A percentile compares a stretch with the other conserved stretches of the same genome.
Evolutionary conservation across 2,329 filamentous ascomycete genomes (phyloP).

Genomic region (Claviceps sp.): DNA sequence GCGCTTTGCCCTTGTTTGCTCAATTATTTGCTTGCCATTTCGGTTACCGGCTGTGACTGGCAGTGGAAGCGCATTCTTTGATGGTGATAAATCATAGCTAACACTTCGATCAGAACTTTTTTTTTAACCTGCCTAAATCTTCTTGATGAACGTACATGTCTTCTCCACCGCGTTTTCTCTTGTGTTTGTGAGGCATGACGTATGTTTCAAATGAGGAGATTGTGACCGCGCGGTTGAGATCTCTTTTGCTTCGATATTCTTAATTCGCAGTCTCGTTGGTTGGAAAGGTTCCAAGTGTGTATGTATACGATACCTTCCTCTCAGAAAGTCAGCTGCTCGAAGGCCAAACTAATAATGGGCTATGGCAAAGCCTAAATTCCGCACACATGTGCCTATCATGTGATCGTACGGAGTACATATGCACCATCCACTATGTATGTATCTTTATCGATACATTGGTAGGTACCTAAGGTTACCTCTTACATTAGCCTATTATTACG

Average conservation of each 20-base stretch:
- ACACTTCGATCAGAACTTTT: slow-evolving; percentile 7
- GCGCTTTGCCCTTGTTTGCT: slow-evolving; percentile 32
- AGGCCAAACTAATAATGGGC: too few relatives aligned
- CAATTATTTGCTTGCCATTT: slow-evolving; percentile 13
- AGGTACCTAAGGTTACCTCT: too few relatives aligned
- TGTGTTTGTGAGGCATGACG: slow-evolving; percentile 79
- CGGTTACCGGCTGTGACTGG: slow-evolving; percentile 25
- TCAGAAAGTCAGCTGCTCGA: too few relatives aligned
- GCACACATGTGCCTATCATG: too few relatives aligned
- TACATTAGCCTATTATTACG: too few relatives aligned
- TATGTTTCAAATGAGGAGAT: slow-evolving; percentile 1
- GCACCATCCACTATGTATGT: too few relatives aligned
- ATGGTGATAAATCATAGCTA: slow-evolving; percentile 38
- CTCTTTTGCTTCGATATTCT: not conserved
- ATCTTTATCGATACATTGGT: too few relatives aligned
- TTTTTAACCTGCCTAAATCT: not conserved
- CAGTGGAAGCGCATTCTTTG: slow-evolving; percentile 36
- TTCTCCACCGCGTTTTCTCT: slow-evolving; percentile 44
- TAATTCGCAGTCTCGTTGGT: not conserved
- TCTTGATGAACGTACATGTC: slow-evolving; percentile 30
- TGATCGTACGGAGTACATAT: too few relatives aligned
- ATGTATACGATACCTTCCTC: too few relatives aligned
- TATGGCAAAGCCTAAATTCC: too few relatives aligned
- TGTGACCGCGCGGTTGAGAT: not conserved
- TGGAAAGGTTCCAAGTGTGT: too few relatives aligned